phyloP scores from a whole-genome alignment of 306 rosid species.

The Hylodesmum podocarpum region DNA sequence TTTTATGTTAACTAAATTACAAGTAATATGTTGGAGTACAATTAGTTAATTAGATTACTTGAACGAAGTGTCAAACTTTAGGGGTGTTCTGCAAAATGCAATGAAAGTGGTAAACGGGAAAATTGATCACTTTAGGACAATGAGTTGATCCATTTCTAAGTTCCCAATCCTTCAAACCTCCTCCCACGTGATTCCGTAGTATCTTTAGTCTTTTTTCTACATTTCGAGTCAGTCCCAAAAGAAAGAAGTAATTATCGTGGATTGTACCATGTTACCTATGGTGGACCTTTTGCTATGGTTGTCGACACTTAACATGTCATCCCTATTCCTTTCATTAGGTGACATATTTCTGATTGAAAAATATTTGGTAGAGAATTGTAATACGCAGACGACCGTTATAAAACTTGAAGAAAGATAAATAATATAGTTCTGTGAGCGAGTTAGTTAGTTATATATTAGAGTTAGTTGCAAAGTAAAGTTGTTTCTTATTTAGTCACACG shows the following conservation, averaged over 20 bases:
- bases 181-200: slow-evolving; percentile 37
- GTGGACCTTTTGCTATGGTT: slow-evolving; percentile 29
- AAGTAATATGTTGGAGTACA: background rate
- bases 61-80: background rate
- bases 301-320: slow-evolving; percentile 54
- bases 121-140: background rate
- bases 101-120: background rate
- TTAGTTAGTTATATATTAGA: too few relatives aligned
- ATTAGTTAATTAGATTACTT: background rate
- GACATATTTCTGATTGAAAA: slow-evolving; percentile 36
- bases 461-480: too few relatives aligned
- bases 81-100: background rate
- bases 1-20: background rate
- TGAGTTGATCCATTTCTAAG: background rate
- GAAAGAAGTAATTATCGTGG: background rate
- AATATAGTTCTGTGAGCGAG: too few relatives aligned
- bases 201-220: background rate
- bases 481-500: slow-evolving; percentile 43
- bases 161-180: background rate
- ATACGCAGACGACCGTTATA: too few relatives aligned
- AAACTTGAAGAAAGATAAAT: too few relatives aligned
- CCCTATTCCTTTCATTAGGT: slow-evolving; percentile 39
- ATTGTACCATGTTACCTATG: background rate
- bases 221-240: background rate
- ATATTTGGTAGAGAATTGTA: too few relatives aligned